Evolutionary conservation across 768 basidiomycete genomes (phyloP).

Genomic region (Steccherinum ochraceum): DNA sequence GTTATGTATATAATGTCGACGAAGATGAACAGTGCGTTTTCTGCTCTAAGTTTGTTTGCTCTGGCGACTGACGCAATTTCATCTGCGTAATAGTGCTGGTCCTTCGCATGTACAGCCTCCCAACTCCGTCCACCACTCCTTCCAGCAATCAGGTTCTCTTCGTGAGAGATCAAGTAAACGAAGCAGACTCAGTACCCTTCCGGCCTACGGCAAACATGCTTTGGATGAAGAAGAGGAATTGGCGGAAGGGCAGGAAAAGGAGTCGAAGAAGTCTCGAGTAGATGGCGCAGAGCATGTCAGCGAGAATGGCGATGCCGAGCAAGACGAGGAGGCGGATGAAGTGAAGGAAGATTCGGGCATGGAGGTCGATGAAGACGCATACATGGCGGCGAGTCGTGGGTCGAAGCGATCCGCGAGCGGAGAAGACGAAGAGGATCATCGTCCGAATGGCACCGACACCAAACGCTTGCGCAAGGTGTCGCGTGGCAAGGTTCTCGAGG

Average conservation of each 20-base stretch:
- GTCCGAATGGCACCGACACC: slow-evolving; percentile 16
- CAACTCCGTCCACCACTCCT: too few species aligned
- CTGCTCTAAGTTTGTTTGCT: too few species aligned
- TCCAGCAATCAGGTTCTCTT: not conserved
- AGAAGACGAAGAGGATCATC: slow-evolving; percentile 36
- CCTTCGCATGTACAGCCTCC: too few species aligned
- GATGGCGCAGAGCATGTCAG: slow-evolving; percentile 42
- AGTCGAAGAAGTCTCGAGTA: slow-evolving; percentile 47
- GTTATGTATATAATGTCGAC: too few species aligned
- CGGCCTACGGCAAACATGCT: slow-evolving; percentile 20
- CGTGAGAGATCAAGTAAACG: not conserved
- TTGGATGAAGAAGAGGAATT: slow-evolving; percentile 37
- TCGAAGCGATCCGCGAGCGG: slow-evolving; percentile 44
- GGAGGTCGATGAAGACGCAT: slow-evolving; percentile 15
- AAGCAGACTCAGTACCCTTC: not conserved
- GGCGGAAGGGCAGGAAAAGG: slow-evolving; percentile 21
- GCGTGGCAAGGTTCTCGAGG: slow-evolving; percentile 7
- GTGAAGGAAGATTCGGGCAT: slow-evolving; percentile 25
- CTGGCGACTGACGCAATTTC: too few species aligned
- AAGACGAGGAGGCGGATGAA: slow-evolving; percentile 25
- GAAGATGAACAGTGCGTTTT: too few species aligned
- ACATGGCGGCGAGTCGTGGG: slow-evolving; percentile 28
- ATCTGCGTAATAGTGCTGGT: too few species aligned
- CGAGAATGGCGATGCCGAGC: slow-evolving; percentile 40
- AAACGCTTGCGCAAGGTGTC: slow-evolving; percentile 9